Base-by-base conservation (phyloP, 352 stramenopile species). In the Thalassiosira livingstoniorum region DNA sequence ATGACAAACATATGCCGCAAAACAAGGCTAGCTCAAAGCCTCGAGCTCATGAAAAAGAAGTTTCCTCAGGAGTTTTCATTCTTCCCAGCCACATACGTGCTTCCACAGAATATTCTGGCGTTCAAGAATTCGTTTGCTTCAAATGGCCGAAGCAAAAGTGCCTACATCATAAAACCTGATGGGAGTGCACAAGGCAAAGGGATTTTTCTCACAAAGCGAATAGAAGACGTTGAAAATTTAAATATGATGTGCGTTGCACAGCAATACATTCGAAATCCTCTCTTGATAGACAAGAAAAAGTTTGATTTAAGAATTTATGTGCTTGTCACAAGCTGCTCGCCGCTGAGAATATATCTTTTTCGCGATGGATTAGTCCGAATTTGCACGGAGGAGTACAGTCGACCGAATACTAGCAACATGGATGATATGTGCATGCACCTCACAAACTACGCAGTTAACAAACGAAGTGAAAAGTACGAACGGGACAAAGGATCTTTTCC, bases 141-240 rank as follows among this genome's bases (percentile, higher is more conserved):
- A 15, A 92, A 95, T 55, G 96, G 96, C n/a, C 78, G 93, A n/a
- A 97, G 93, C 57, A 94, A 96, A 69, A 90, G 89, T 47, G 98
- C 96, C 2, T 99, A 97, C 71, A 99, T 99, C 67, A 89, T 99
- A 43, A 99, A 99, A 62, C 97, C 97, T 11, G 91, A 95, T 61
- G 86, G 87, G n/a, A 86, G 85, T 7, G 94, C 89, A 72, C 92
- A 97, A 80, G 94, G 96, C 18, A 95, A 96, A 39, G 97, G 97
- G 2, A 98, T 99, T 32, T 99, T 98, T 74, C 88, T 99, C 11
- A 98, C 96, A 7, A 94, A 95, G 42, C 94, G 95, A 7, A 75
- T 98, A 21, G 90, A 96, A 25, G 92, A 98, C 54, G 95, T 99
- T 42, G 62, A 89, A 75, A 95, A 96, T 60, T 87, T 92, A 23